Conservation (phyloP, 2,329 filamentous ascomycete species). For the Clarireedia sp. region DNA sequence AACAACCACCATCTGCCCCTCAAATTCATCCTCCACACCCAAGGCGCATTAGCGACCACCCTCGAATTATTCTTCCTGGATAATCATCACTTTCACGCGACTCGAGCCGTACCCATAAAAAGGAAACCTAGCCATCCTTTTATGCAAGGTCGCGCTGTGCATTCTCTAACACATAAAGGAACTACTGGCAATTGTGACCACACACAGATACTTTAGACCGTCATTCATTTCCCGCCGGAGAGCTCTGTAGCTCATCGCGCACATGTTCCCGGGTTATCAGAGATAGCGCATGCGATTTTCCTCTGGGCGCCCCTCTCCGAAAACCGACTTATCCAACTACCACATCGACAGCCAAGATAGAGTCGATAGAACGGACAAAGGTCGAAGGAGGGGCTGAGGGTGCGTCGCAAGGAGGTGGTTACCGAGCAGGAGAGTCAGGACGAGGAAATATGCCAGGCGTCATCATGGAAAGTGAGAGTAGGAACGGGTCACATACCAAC, state of each 20-base stretch:
- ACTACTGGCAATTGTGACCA: constrained; percentile 8
- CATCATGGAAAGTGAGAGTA: constrained; percentile 48
- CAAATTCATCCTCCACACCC: neutral
- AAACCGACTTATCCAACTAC: constrained; percentile 4
- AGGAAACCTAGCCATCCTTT: constrained; percentile 18
- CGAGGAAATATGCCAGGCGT: constrained; percentile 42
- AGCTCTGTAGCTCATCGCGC: constrained; percentile 19
- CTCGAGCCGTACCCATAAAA: constrained; percentile 9
- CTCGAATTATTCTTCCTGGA: neutral
- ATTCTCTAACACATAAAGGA: constrained; percentile 18
- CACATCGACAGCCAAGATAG: constrained; percentile 29
- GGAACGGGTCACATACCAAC: constrained; percentile 46
- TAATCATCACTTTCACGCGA: constrained; percentile 1
- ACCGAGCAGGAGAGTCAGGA: constrained; percentile 17
- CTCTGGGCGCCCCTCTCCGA: constrained; percentile 16
- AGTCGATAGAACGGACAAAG: constrained; percentile 24
- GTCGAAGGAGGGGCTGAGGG: constrained; percentile 24
- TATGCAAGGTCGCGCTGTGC: constrained; percentile 26
- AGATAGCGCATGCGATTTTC: constrained; percentile 27
- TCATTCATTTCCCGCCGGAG: neutral
- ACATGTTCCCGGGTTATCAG: constrained; percentile 20
- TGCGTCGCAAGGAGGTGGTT: constrained; percentile 21
- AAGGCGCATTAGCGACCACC: neutral
- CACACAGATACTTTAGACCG: neutral
- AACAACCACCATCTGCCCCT: neutral